Conservation (phyloP, 2,329 filamentous ascomycete species). For the Aspergillus ochraceoroseus region DNA sequence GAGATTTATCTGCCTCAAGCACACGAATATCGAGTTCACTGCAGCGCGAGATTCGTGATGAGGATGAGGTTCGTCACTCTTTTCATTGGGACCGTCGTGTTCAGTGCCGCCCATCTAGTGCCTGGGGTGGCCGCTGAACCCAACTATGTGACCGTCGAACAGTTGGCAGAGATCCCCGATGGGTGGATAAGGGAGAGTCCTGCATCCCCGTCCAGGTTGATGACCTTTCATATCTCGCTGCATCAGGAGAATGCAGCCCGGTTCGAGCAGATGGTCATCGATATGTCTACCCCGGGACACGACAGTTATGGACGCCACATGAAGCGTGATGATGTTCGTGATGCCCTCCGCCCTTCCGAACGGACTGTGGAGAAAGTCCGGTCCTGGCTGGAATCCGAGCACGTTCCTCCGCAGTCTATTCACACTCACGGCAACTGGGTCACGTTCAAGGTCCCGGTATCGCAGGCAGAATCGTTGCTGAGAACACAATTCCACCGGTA, state of each 20-base stretch:
- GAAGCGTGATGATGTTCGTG: conserved; percentile 55
- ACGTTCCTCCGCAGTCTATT: conserved; percentile 45
- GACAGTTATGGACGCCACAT: conserved; percentile 58
- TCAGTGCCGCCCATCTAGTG: conserved; percentile 15
- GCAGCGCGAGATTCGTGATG: too few relatives aligned
- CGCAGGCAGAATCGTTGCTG: conserved; percentile 52
- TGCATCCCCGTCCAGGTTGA: conserved; percentile 34
- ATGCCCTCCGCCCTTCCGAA: conserved; percentile 50
- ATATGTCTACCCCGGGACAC: conserved; percentile 58
- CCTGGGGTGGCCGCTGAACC: conserved; percentile 1
- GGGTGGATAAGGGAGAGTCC: conserved; percentile 32
- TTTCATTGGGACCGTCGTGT: conserved; percentile 9
- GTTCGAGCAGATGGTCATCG: conserved; percentile 56
- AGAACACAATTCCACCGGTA: conserved; percentile 56
- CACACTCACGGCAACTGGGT: conserved; percentile 58
- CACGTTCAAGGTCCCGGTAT: conserved; percentile 45
- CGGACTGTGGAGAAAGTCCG: conserved; percentile 49
- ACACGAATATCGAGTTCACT: too few relatives aligned
- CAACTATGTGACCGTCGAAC: conserved; percentile 27
- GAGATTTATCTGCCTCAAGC: background rate
- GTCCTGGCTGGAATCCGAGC: conserved; percentile 53
- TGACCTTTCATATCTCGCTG: conserved; percentile 50
- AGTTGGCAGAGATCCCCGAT: conserved; percentile 27
- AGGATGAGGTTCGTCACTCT: conserved; percentile 13
- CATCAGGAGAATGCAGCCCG: conserved; percentile 46